These are phyloP conservation scores for Diaporthe amygdali DNA, from an alignment of 2,329 filamentous ascomycete species.

Conservation along the genomic window DNA sequence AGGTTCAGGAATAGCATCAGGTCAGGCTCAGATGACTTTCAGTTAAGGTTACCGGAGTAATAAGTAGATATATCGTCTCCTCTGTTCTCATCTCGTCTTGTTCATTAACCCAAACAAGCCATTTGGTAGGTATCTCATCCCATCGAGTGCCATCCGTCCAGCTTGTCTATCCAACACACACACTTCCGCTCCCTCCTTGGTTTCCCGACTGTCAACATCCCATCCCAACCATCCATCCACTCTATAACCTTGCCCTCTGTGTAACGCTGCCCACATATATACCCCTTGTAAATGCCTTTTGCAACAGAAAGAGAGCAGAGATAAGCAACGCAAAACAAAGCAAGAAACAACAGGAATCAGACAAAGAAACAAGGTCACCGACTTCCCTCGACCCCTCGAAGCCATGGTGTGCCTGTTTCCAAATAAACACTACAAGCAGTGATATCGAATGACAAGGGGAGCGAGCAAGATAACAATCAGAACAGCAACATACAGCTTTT, in stretches of 20 bases:
- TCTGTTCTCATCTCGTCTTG: background rate
- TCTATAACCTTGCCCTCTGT: background rate
- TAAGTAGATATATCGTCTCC: background rate
- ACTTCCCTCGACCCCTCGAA: background rate
- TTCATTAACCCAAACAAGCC: background rate
- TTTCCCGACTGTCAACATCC: background rate
- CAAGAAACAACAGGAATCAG: background rate
- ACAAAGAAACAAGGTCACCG: background rate
- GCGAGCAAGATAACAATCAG: background rate
- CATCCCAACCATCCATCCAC: background rate
- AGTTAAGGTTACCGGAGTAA: background rate
- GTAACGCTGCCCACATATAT: background rate
- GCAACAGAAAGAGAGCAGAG: background rate
- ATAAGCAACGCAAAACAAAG: background rate
- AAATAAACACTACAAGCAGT: background rate
- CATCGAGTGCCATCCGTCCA: background rate
- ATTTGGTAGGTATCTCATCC: background rate
- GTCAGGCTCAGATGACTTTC: background rate
- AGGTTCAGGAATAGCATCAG: background rate
- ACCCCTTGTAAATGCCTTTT: slow-evolving; percentile 4
- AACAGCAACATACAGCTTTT: background rate
- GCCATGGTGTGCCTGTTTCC: too few species aligned
- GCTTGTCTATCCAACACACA: background rate
- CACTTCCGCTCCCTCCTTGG: background rate
- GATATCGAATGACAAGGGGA: background rate